phyloP scores from a whole-genome alignment of 2,329 filamentous ascomycete genomes.

The Fusarium sp. region DNA sequence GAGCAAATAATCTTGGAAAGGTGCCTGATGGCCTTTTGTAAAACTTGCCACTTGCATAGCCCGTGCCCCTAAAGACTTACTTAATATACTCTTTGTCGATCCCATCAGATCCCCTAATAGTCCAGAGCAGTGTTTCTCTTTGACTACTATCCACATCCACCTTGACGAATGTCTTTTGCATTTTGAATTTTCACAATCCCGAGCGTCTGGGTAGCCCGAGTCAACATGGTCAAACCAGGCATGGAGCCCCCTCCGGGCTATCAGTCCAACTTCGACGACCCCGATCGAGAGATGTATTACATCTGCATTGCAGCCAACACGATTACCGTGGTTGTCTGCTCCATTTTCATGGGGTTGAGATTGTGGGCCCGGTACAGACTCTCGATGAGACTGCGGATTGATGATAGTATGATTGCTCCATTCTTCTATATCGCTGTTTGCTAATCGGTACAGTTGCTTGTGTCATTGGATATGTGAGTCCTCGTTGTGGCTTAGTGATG shows the following conservation, averaged over 20 bases:
- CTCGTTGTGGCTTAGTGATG: no score
- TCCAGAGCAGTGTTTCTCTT: not conserved
- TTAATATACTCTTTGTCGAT: not conserved
- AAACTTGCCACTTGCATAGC: not conserved
- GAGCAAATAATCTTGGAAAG: not conserved
- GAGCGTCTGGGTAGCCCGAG: not conserved
- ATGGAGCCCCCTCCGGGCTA: constrained; percentile 29
- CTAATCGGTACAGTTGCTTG: constrained; percentile 14
- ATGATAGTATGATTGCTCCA: constrained; percentile 10
- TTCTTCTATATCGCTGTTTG: accelerated
- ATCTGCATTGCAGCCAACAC: constrained; percentile 21
- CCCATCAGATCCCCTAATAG: not conserved
- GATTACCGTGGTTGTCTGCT: constrained; percentile 19
- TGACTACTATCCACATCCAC: not conserved
- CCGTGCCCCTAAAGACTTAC: not conserved
- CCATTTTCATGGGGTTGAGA: constrained; percentile 15
- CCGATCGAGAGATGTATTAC: constrained; percentile 23
- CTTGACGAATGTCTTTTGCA: no score
- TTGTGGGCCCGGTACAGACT: constrained; percentile 25
- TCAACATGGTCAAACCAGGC: constrained; percentile 12
- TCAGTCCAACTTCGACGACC: constrained; percentile 25
- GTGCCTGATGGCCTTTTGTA: not conserved
- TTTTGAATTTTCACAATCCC: no score
- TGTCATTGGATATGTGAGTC: constrained; percentile 19
- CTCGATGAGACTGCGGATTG: constrained; percentile 16